These are phyloP conservation scores for Tuber calosporum DNA, from an alignment of 495 filamentous ascomycete species.

Conservation along the genomic window DNA sequence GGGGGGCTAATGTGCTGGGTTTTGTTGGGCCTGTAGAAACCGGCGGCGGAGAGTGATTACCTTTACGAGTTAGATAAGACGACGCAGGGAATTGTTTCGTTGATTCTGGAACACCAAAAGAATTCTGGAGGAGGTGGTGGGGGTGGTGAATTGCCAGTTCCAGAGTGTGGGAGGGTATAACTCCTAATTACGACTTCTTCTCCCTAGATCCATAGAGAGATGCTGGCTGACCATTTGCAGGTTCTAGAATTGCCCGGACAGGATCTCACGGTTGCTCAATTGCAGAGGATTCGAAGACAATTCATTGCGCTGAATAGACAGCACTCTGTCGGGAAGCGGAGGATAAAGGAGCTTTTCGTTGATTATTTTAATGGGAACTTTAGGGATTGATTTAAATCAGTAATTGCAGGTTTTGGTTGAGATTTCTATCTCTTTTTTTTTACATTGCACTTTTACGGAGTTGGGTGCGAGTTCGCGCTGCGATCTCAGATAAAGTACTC, in stretches of 20 bases:
- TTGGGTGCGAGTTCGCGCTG: neutral
- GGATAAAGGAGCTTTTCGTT: constrained; percentile 63
- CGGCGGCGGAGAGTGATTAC: constrained; percentile 64
- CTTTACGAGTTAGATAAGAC: constrained; percentile 77
- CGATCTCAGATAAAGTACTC: neutral
- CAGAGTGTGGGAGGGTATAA: constrained; percentile 43
- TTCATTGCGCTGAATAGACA: constrained; percentile 74
- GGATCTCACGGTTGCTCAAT: constrained; percentile 59
- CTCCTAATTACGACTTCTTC: constrained; percentile 33
- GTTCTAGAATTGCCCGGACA: constrained; percentile 54
- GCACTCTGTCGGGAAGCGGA: constrained; percentile 49
- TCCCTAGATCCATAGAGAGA: constrained; percentile 38
- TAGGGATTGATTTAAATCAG: neutral
- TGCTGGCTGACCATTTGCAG: constrained; percentile 43
- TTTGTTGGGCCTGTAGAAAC: constrained; percentile 44
- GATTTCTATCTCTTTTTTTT: neutral
- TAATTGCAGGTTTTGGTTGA: neutral
- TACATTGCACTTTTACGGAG: neutral
- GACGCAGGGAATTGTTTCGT: constrained; percentile 72
- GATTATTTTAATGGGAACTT: constrained; percentile 59
- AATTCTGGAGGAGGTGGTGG: constrained; percentile 50
- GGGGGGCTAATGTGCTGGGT: constrained; percentile 7
- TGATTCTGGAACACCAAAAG: constrained; percentile 60
- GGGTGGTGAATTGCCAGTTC: constrained; percentile 45
- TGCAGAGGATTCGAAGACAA: constrained; percentile 77